Evolutionary conservation across 2,329 filamentous ascomycete species (phyloP).

Genomic region (Clarireedia homoeocarpa): DNA sequence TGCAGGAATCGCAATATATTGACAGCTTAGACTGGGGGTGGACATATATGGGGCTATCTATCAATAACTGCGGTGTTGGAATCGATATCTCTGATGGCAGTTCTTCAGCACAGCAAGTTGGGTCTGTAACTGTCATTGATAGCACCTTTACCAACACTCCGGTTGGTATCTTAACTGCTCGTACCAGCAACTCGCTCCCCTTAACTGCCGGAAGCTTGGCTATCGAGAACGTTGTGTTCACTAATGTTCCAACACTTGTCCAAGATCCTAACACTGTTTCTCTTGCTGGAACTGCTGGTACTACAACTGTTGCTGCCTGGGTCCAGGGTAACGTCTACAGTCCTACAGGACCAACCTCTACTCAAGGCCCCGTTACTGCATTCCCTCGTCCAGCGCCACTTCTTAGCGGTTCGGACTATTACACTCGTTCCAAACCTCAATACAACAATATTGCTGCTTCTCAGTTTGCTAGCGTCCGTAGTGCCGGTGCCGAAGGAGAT

Average conservation of each 20-base stretch:
- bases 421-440: slow-evolving; percentile 46
- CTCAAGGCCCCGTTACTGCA: slow-evolving; percentile 35
- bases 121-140: slow-evolving; percentile 50
- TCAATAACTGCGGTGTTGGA: slow-evolving; percentile 45
- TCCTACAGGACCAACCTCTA: slow-evolving; percentile 34
- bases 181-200: slow-evolving; percentile 42
- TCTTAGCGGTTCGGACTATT: slow-evolving; percentile 39
- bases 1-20: neutral
- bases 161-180: slow-evolving; percentile 43
- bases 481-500: slow-evolving; percentile 40
- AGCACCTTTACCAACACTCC: slow-evolving; percentile 41
- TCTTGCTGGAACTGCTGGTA: slow-evolving; percentile 58
- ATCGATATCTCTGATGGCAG: slow-evolving; percentile 42
- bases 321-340: slow-evolving; percentile 70
- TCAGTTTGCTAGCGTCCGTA: slow-evolving; percentile 38
- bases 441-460: slow-evolving; percentile 35
- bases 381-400: slow-evolving; percentile 37
- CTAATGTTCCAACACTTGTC: slow-evolving; percentile 56
- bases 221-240: slow-evolving; percentile 81
- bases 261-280: slow-evolving; percentile 44
- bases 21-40: slow-evolving; percentile 43
- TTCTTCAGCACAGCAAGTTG: slow-evolving; percentile 38
- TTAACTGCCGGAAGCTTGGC: slow-evolving; percentile 70
- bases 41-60: slow-evolving; percentile 42
- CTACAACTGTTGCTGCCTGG: slow-evolving; percentile 61